phyloP scores from a whole-genome alignment of 2,329 filamentous ascomycete species.

The Microcera coccophila region DNA sequence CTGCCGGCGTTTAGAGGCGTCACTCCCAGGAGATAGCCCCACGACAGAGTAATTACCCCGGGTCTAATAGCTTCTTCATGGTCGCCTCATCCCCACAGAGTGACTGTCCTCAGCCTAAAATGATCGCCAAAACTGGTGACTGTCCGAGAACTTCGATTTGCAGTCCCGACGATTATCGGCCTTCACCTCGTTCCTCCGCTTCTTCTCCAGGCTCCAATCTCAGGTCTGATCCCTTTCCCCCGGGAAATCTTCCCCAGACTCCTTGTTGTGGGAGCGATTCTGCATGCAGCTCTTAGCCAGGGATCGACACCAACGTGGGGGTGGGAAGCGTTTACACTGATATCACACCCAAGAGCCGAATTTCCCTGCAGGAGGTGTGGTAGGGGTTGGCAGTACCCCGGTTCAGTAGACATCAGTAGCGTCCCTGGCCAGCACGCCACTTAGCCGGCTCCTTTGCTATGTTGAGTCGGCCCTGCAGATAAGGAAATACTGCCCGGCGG shows the following conservation, averaged over 20 bases:
- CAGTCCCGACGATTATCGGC: background rate
- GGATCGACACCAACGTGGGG: slow-evolving; percentile 18
- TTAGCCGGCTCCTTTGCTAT: slow-evolving; percentile 9
- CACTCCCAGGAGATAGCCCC: slow-evolving; percentile 18
- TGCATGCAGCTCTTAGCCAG: slow-evolving; percentile 5
- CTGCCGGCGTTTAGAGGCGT: background rate
- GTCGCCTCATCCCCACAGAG: slow-evolving; percentile 18
- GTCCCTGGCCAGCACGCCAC: slow-evolving; percentile 19
- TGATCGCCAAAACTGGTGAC: background rate
- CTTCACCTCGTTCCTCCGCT: slow-evolving; percentile 3
- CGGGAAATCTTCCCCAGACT: slow-evolving; percentile 23
- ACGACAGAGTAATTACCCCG: slow-evolving; percentile 8
- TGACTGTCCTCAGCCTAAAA: slow-evolving; percentile 14
- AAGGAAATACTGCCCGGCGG: slow-evolving; percentile 19
- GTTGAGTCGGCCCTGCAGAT: slow-evolving; percentile 15
- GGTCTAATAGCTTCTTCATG: slow-evolving; percentile 14
- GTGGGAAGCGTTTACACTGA: slow-evolving; percentile 19
- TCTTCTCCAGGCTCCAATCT: background rate
- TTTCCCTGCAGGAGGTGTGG: slow-evolving; percentile 10
- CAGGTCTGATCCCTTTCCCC: slow-evolving; percentile 4
- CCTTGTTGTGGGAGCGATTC: slow-evolving; percentile 4
- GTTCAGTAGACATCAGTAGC: slow-evolving; percentile 5
- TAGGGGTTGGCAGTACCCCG: slow-evolving; percentile 18
- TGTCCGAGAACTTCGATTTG: background rate
- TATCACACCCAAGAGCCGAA: slow-evolving; percentile 15